Evolutionary conservation across 345 rosid species (phyloP).

Genomic region (Eucalyptus marginata): DNA sequence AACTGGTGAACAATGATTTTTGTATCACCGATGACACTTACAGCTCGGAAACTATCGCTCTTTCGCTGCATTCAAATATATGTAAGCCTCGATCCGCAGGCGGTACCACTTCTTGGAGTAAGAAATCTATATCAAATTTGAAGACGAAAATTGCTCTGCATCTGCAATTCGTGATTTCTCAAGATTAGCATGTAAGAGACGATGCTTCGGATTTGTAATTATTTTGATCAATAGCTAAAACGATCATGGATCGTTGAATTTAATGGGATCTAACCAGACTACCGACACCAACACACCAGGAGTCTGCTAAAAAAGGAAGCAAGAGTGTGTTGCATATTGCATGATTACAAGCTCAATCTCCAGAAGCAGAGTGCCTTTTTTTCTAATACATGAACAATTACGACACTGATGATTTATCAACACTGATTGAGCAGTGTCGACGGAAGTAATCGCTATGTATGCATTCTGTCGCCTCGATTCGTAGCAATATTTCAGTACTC

Average conservation of each 20-base stretch:
- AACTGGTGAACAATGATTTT: background rate
- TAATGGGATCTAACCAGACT: background rate
- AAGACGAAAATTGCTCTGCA: background rate
- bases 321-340: background rate
- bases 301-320: background rate
- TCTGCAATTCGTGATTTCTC: background rate
- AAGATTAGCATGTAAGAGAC: background rate
- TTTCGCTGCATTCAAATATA: background rate
- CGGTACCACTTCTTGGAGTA: background rate
- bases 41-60: background rate
- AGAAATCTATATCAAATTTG: background rate
- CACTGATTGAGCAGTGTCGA: constrained; percentile 6
- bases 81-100: background rate
- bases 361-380: background rate
- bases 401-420: background rate
- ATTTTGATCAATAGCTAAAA: background rate
- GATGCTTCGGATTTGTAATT: background rate
- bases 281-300: background rate
- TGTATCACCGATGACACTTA: background rate
- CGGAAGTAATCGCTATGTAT: constrained; percentile 92
- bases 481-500: constrained; percentile 13
- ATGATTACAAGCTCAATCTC: background rate
- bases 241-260: background rate
- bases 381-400: background rate
- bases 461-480: constrained; percentile 87